These are phyloP conservation scores for Fistulinella prunicolor DNA, from an alignment of 768 basidiomycete genomes.

Conservation along the genomic window DNA sequence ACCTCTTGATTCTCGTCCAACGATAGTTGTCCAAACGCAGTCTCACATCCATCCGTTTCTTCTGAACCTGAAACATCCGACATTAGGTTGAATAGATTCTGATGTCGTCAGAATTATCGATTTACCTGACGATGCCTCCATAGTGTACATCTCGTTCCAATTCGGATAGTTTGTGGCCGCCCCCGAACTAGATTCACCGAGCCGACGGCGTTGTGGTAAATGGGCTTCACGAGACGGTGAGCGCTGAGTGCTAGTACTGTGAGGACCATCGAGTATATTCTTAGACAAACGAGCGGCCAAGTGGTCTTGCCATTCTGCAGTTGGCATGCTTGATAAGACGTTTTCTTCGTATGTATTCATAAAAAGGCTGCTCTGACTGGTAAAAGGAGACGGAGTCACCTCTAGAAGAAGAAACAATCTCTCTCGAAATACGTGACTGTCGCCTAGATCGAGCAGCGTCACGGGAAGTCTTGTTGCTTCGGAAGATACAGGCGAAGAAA, in stretches of 20 bases:
- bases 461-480: conserved; percentile 50
- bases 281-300: conserved; percentile 54
- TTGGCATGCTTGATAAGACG: conserved; percentile 59
- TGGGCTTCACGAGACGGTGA: conserved; percentile 34
- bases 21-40: conserved; percentile 67
- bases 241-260: conserved; percentile 3
- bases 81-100: conserved; percentile 16
- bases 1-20: conserved; percentile 78
- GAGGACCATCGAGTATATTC: conserved; percentile 11
- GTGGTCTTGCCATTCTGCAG: conserved; percentile 76
- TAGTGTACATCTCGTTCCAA: conserved; percentile 60
- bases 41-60: conserved; percentile 44
- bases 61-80: conserved; percentile 27
- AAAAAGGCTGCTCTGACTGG: not conserved
- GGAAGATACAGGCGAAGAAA: conserved; percentile 71
- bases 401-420: conserved; percentile 74
- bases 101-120: not conserved
- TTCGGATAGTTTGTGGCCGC: conserved; percentile 33
- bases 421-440: conserved; percentile 74
- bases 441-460: conserved; percentile 63
- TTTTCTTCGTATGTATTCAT: conserved; percentile 41
- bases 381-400: conserved; percentile 34
- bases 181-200: conserved; percentile 28
- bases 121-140: conserved; percentile 42
- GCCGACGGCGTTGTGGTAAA: conserved; percentile 45